These are phyloP conservation scores for Geotrichum klebahnii DNA, from an alignment of 1,139 yeast species.

Conservation along the genomic window DNA sequence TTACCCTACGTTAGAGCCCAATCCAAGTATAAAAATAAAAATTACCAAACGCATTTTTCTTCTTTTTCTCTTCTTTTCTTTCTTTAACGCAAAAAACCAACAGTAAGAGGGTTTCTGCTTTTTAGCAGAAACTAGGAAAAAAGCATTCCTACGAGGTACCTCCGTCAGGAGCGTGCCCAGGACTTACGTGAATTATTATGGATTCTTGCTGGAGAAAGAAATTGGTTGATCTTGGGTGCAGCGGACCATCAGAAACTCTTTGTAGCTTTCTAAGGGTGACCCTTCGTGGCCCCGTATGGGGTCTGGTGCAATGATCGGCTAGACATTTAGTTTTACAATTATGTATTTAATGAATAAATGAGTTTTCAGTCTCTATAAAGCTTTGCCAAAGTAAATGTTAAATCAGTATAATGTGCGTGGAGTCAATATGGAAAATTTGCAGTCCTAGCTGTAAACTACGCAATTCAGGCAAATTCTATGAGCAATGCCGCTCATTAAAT, in stretches of 20 bases:
- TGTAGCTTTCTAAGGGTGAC: slow-evolving; percentile 35
- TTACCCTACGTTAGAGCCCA: too few relatives aligned
- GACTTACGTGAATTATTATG: slow-evolving; percentile 37
- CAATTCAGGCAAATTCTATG: too few relatives aligned
- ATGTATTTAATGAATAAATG: background rate
- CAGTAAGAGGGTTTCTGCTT: slow-evolving; percentile 24
- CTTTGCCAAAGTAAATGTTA: too few relatives aligned
- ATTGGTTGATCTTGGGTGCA: slow-evolving; percentile 43
- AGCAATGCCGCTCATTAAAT: too few relatives aligned
- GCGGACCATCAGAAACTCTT: slow-evolving; percentile 33
- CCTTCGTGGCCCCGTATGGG: slow-evolving; percentile 45
- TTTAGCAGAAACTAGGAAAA: slow-evolving; percentile 20
- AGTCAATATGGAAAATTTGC: too few relatives aligned
- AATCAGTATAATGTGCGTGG: too few relatives aligned
- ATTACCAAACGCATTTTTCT: background rate
- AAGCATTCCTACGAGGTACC: slow-evolving; percentile 43
- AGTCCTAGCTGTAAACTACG: too few relatives aligned
- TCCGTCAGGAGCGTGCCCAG: slow-evolving; percentile 40
- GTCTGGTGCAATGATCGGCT: slow-evolving; percentile 43
- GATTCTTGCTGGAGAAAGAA: slow-evolving; percentile 37
- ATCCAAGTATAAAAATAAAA: too few relatives aligned
- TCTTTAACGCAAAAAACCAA: slow-evolving; percentile 37
- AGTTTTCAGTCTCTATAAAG: background rate
- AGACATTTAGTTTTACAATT: slow-evolving; percentile 28
- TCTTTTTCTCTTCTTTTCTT: slow-evolving; percentile 21